Conservation (phyloP, 148 eudicot genomes). For the Talinum fruticosum region DNA sequence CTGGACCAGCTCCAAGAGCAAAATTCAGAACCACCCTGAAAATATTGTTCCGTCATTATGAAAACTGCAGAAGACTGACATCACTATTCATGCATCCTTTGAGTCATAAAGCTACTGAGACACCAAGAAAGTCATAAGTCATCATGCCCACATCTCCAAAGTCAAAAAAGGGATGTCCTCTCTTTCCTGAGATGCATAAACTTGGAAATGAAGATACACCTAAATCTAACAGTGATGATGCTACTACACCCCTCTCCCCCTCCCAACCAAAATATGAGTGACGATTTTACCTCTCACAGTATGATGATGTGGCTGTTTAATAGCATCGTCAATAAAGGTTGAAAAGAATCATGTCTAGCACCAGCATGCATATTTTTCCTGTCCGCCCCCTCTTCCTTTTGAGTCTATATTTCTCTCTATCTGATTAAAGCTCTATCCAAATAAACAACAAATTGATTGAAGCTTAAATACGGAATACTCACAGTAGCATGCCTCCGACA, state of each 20-base stretch:
- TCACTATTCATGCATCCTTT: not conserved
- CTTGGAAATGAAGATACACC: not conserved
- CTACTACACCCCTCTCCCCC: no score
- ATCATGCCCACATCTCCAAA: not conserved
- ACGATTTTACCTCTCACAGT: not conserved
- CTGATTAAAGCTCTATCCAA: not conserved
- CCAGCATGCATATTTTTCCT: not conserved
- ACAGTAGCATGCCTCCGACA: conserved; percentile 79
- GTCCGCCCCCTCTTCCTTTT: not conserved
- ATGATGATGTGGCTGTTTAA: not conserved
- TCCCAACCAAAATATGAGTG: no score
- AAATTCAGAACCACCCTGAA: conserved; percentile 71
- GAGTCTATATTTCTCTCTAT: not conserved
- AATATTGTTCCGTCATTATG: conserved; percentile 11
- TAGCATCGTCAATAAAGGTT: not conserved
- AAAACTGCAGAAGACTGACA: not conserved
- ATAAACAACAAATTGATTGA: not conserved
- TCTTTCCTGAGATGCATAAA: not conserved
- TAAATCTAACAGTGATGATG: not conserved
- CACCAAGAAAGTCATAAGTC: not conserved
- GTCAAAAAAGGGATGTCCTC: no score
- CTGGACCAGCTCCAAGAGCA: conserved; percentile 86
- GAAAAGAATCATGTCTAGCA: not conserved
- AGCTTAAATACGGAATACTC: conserved; percentile 34
- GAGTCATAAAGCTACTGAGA: not conserved